Base-by-base conservation (phyloP, 2,329 filamentous ascomycete species). In the Sporothrix luriei region DNA sequence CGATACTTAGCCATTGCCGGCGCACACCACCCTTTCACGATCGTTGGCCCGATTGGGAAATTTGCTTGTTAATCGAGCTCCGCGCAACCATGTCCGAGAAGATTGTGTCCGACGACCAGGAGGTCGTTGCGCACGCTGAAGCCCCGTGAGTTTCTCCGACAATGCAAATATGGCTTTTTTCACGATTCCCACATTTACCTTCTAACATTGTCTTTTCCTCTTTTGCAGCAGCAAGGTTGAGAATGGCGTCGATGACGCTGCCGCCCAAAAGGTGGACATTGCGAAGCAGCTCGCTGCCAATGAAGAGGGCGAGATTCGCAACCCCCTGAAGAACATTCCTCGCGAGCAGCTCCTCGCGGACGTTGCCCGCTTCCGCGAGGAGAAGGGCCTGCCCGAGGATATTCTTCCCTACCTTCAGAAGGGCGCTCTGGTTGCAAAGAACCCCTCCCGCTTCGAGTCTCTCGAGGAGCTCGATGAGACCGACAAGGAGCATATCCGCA, bases 351-450 rank as follows among this genome's bases (percentile, higher is more conserved):
- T 75, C 4, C 71, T 71, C 26, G 71, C 43, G 6, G 49, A 69
- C 26, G 72, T 74, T 66, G 61, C 71, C n/a, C 52, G 59, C 38
- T 77, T 69, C 62, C 51, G 29, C 10, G 13, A 40, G 52, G 71
- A 73, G 29, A 85, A 90, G 73, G 83, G 83, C 29, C 82, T 93
- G 33, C 78, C 80, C 2, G 85, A 90, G 68, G 83, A 90, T 73
- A 66, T 68, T 19, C 79, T 87, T 3, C 79, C 81, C 3, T 76
- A 90, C 19, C 82, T 93, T 66, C 82, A 85, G 66, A 90, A 89
- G 74, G 91, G 90, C 46, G 92, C 91, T 3, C 82, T 94, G 13
- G 85, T 93, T 21, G 91, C 91, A 2, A 90, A 92, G 77, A 87
- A 90, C 73, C 90, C 90, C 0, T 80, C 81, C 10, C 82, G 83